Evolutionary conservation across 1,284 basidiomycete genomes (phyloP), one percentile per base, ranked within the genome.

Genomic region (Trichosporon ovoides): DNA sequence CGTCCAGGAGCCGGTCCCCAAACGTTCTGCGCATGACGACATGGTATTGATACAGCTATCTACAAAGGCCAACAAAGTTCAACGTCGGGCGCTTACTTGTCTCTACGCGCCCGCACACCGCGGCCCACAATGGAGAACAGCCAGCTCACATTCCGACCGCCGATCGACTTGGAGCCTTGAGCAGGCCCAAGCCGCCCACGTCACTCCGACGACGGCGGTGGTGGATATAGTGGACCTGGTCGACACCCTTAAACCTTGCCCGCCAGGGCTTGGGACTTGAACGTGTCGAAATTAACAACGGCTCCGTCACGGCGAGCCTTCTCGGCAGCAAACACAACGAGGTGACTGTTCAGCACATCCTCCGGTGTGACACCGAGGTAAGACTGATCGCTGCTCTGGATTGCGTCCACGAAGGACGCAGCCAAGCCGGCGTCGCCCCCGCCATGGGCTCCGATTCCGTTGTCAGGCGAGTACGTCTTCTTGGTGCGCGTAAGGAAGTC

Each of bases 321-420:
- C 78, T 91, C 89, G 38, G 88, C 88, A 52, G 89, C 89, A 77
- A 92, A 91, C 40, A 91, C 88, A 2, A 87, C 84, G 67, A 91
- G 71, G 76, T 91, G 89, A 65, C 86, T 88, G 71, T 81, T 84
- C 60, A 91, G 73, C 28, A 89, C 83, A 56, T 90, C 87, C 12
- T 79, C 77, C 0, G 88, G 70, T 12, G 87, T 87, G 38, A 75
- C 65, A 1, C 84, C 86, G 34, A 91, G 80, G 40, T 82, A 62
- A 2, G 80, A 76, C 77, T 91, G 89, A 56, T 70, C 66, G 19
- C 43, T 19, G 7, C 78, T 80, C 52, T 80, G 79, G 36, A 91
- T 87, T 0, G 88, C 89, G 61, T 86, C 77, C 31, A 91, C 80
- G 69, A 92, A 92, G 9, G 86, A 76, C 36, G 80, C 74, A 28